These are phyloP conservation scores for Hamamelis virginiana DNA, from an alignment of 164 flowering plant species.

Conservation along the genomic window DNA sequence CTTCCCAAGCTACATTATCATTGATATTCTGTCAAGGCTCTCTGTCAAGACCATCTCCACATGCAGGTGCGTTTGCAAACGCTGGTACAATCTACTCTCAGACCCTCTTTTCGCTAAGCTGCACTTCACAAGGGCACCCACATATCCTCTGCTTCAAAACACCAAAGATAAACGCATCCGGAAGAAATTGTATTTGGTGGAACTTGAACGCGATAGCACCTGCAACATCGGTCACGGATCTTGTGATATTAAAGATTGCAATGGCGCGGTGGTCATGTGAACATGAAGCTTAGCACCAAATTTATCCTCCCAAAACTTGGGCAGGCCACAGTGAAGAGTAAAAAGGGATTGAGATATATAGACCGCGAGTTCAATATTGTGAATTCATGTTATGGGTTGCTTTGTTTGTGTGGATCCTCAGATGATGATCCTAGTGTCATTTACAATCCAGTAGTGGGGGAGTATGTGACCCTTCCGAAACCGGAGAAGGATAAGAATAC, in stretches of 20 bases:
- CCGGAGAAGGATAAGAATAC: not conserved
- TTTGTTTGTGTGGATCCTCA: not conserved
- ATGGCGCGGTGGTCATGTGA: no score
- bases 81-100: not conserved
- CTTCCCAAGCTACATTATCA: not conserved
- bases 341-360: not conserved
- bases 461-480: not conserved
- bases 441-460: not conserved
- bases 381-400: slow-evolving; percentile 1
- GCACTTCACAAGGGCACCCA: not conserved
- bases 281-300: not conserved
- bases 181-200: not conserved
- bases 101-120: not conserved
- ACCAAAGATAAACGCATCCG: not conserved
- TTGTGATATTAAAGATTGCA: not conserved
- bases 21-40: not conserved
- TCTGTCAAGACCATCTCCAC: not conserved
- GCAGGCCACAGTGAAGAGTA: no score
- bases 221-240: not conserved
- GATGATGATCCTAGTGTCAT: not conserved
- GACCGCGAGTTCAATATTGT: not conserved
- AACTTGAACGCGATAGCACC: not conserved
- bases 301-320: not conserved
- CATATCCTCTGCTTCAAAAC: not conserved
- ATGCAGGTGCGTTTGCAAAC: slow-evolving; percentile 3